phyloP scores from a whole-genome alignment of 257 asterid species.

The Avicennia marina region DNA sequence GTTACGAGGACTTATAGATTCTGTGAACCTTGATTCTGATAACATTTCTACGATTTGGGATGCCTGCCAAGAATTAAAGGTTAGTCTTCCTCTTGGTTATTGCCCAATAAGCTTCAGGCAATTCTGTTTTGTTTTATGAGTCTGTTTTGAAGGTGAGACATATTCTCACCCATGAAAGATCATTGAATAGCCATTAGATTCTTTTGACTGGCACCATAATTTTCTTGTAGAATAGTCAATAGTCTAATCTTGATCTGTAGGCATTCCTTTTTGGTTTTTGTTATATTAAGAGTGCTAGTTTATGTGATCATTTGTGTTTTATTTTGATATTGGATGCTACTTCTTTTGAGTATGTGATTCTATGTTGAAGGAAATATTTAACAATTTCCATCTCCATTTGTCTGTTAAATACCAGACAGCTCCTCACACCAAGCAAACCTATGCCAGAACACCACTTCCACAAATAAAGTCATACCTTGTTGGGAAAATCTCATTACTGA shows the following conservation, averaged over 20 bases:
- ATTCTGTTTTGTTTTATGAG: not conserved
- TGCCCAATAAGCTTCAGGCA: not conserved
- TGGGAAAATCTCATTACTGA: not conserved
- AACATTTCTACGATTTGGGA: constrained; percentile 56
- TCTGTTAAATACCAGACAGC: too few relatives aligned
- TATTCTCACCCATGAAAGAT: not conserved
- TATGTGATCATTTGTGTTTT: too few relatives aligned
- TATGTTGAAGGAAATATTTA: too few relatives aligned
- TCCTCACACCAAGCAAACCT: too few relatives aligned
- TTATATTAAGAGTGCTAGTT: too few relatives aligned
- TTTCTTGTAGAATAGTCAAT: too few relatives aligned
- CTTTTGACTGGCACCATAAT: constrained; percentile 9
- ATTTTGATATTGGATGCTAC: too few relatives aligned
- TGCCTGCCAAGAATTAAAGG: constrained; percentile 85
- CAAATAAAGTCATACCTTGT: not conserved
- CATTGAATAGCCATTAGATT: not conserved
- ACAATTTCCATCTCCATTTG: too few relatives aligned
- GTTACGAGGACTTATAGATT: constrained; percentile 71
- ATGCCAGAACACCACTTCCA: not conserved
- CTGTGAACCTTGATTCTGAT: constrained; percentile 63
- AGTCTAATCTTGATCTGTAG: too few relatives aligned
- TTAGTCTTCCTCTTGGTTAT: constrained; percentile 22
- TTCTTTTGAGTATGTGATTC: too few relatives aligned
- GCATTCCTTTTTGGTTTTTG: too few relatives aligned
- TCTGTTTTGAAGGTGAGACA: not conserved